These are phyloP conservation scores for Ormosia emarginata DNA, from an alignment of 306 rosid species.

Conservation along the genomic window DNA sequence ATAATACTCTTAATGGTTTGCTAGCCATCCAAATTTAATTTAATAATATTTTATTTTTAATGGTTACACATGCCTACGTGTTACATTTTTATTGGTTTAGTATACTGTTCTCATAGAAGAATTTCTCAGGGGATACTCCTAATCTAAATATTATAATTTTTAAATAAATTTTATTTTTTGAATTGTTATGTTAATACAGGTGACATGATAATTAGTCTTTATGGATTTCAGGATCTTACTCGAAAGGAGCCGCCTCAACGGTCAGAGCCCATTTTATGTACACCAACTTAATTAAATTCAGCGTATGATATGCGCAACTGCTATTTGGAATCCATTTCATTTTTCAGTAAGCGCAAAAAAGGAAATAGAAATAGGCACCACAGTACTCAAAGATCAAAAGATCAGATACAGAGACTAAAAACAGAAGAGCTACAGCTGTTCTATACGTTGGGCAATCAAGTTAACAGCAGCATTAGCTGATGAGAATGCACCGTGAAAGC, in stretches of 20 bases:
- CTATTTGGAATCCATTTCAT: neutral
- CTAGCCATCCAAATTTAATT: too few relatives aligned
- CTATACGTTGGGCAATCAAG: slow-evolving; percentile 69
- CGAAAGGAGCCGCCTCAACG: neutral
- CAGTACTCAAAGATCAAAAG: neutral
- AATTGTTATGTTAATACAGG: too few relatives aligned
- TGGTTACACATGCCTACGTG: too few relatives aligned
- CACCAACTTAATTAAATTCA: neutral
- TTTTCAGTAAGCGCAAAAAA: neutral
- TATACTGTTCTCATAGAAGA: too few relatives aligned
- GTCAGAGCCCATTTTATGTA: neutral
- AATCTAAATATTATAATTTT: too few relatives aligned
- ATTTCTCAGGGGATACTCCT: too few relatives aligned
- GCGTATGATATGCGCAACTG: neutral
- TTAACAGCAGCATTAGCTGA: slow-evolving; percentile 91
- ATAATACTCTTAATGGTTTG: too few relatives aligned
- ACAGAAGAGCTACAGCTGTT: slow-evolving; percentile 16
- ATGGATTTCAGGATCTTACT: neutral
- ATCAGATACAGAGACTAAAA: neutral
- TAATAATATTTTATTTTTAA: too few relatives aligned
- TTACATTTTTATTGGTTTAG: too few relatives aligned
- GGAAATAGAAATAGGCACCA: neutral
- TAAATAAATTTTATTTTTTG: too few relatives aligned
- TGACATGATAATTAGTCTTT: neutral
- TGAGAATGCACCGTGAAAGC: slow-evolving; percentile 94